phyloP scores from a whole-genome alignment of 345 rosid species.

The Eucalyptus curtisii region DNA sequence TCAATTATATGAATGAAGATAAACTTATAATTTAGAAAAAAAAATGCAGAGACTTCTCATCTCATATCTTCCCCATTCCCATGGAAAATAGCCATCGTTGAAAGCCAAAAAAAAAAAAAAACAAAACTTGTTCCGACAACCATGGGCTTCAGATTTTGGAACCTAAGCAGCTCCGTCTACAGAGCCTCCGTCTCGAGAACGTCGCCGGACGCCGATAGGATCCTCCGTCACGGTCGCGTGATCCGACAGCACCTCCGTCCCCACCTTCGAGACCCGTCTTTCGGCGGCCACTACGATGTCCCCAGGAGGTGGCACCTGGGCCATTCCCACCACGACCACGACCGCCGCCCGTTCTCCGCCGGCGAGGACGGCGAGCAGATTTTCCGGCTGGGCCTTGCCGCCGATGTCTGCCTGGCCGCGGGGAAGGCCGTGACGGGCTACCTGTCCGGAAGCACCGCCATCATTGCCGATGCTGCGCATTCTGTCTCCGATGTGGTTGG shows the following conservation, averaged over 20 bases:
- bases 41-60: background rate
- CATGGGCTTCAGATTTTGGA: constrained; percentile 43
- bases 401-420: constrained; percentile 44
- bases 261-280: constrained; percentile 2
- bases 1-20: background rate
- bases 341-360: background rate
- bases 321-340: constrained; percentile 34
- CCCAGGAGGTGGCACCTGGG: constrained; percentile 68
- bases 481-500: constrained; percentile 52
- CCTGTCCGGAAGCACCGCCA: constrained; percentile 54
- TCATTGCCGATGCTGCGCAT: constrained; percentile 69
- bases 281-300: constrained; percentile 7
- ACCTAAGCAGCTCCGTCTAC: constrained; percentile 15
- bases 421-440: constrained; percentile 59
- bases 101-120: background rate
- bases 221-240: background rate
- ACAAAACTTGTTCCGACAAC: background rate
- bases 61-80: background rate
- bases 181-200: constrained; percentile 21
- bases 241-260: background rate
- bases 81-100: background rate
- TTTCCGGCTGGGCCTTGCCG: constrained; percentile 70
- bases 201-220: background rate
- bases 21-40: background rate
- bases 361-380: constrained; percentile 47